These are phyloP conservation scores for Russula sp. DNA, from an alignment of 768 basidiomycete species.

Conservation along the genomic window DNA sequence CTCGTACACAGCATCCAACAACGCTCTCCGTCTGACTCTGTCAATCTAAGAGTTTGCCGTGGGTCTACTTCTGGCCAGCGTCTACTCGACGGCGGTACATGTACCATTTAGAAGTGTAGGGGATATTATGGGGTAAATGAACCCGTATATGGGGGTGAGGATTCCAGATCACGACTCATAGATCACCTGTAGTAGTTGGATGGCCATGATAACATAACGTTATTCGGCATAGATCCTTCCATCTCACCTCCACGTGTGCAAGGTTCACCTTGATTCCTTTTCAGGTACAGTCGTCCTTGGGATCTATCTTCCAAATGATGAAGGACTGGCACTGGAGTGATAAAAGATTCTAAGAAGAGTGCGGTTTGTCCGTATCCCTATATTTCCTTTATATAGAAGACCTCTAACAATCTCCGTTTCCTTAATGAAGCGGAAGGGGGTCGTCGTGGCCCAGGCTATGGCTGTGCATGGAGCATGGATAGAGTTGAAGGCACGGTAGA, in stretches of 20 bases:
- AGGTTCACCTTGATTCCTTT: neutral
- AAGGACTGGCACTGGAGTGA: neutral
- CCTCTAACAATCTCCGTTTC: neutral
- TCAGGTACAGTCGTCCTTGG: neutral
- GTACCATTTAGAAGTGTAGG: neutral
- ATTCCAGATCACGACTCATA: neutral
- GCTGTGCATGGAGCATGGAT: neutral
- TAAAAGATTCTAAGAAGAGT: too few species aligned
- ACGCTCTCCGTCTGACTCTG: neutral
- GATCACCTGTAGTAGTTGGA: slow-evolving; percentile 16
- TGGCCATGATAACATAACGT: slow-evolving; percentile 3
- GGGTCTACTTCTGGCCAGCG: neutral
- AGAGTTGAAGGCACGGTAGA: neutral
- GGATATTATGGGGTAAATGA: neutral
- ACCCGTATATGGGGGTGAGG: neutral
- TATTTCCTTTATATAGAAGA: neutral
- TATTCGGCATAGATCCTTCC: slow-evolving; percentile 4
- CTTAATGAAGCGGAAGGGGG: neutral
- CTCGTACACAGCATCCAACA: neutral
- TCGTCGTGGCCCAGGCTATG: neutral
- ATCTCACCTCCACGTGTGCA: neutral
- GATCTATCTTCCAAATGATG: neutral
- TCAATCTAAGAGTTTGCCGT: neutral
- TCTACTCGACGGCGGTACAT: neutral
- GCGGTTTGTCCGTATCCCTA: neutral